These are phyloP conservation scores for Cryptosporidium sp. DNA, from an alignment of 169 alveolate species.

Conservation along the genomic window DNA sequence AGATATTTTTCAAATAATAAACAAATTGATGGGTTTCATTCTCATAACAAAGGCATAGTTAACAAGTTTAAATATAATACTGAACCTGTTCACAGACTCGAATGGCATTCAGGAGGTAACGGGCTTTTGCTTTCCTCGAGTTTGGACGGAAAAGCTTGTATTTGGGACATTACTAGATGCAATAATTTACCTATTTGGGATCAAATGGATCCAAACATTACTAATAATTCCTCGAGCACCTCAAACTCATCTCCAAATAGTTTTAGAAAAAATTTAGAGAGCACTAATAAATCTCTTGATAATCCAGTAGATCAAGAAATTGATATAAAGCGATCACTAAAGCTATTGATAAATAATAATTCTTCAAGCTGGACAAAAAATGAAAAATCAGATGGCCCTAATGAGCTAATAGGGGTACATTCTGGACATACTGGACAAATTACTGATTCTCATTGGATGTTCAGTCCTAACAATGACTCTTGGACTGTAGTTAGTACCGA, in stretches of 20 bases:
- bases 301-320: background rate
- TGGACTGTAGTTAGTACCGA: conserved; percentile 74
- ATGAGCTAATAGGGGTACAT: conserved; percentile 64
- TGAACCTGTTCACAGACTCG: conserved; percentile 58
- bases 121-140: conserved; percentile 60
- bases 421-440: conserved; percentile 61
- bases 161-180: conserved; percentile 66
- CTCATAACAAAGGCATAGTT: conserved; percentile 5
- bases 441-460: conserved; percentile 71
- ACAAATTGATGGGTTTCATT: background rate
- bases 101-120: conserved; percentile 75
- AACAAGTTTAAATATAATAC: conserved; percentile 24
- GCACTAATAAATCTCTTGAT: background rate
- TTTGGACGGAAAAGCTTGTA: conserved; percentile 39
- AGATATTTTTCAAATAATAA: conserved; percentile 65
- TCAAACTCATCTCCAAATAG: conserved; percentile 6
- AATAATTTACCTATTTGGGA: conserved; percentile 74
- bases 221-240: background rate
- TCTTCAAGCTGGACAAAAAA: conserved; percentile 11
- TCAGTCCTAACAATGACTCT: conserved; percentile 63
- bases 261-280: background rate
- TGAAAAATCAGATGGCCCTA: conserved; percentile 58
- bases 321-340: conserved; percentile 23
- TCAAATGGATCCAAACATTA: background rate
- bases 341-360: background rate